Conservation (phyloP, 441 rosid genomes). For the Euphorbia celastroides region DNA sequence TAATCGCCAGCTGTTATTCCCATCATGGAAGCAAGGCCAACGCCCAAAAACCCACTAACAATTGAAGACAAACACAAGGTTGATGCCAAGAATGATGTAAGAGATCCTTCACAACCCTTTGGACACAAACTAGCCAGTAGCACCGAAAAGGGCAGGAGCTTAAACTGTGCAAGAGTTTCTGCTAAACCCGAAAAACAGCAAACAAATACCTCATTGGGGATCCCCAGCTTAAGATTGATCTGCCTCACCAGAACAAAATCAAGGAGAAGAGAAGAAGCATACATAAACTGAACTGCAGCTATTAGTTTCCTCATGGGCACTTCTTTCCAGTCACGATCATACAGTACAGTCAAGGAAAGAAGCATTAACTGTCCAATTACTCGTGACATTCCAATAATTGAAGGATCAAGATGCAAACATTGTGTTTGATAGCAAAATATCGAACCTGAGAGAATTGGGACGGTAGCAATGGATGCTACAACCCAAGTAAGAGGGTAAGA, state of each 20-base stretch:
- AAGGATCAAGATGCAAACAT: constrained; percentile 57
- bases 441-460: constrained; percentile 68
- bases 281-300: constrained; percentile 42
- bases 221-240: constrained; percentile 52
- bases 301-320: constrained; percentile 57
- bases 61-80: constrained; percentile 60
- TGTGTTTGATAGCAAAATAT: constrained; percentile 78
- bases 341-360: constrained; percentile 51
- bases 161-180: constrained; percentile 65
- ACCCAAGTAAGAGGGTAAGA: constrained; percentile 54
- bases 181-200: constrained; percentile 70
- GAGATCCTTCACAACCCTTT: constrained; percentile 73
- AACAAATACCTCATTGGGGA: constrained; percentile 53
- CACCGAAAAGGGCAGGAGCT: constrained; percentile 66
- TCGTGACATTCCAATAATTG: constrained; percentile 66
- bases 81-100: constrained; percentile 71
- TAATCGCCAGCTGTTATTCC: constrained; percentile 53
- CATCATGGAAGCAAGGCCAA: constrained; percentile 61
- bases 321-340: constrained; percentile 50
- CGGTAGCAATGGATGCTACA: constrained; percentile 54
- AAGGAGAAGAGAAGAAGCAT: constrained; percentile 59
- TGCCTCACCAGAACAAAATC: constrained; percentile 58
- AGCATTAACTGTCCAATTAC: constrained; percentile 67
- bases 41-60: constrained; percentile 55
- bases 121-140: constrained; percentile 63